Evolutionary conservation across 2,329 filamentous ascomycete species (phyloP).

Genomic region (Aureobasidium sp.): DNA sequence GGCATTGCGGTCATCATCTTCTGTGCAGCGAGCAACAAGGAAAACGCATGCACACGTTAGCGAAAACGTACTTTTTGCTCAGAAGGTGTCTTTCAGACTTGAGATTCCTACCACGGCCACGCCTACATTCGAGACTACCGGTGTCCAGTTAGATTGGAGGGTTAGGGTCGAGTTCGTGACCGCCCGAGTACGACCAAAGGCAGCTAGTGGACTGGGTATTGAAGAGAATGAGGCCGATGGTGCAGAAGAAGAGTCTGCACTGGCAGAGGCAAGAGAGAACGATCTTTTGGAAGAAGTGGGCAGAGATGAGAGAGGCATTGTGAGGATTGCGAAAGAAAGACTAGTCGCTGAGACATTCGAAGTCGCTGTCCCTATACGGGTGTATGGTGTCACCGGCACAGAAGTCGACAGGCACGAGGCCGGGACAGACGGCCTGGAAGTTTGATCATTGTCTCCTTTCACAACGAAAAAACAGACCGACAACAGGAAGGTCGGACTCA

Average conservation of each 20-base stretch:
- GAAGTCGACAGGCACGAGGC: constrained; percentile 12
- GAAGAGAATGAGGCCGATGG: constrained; percentile 51
- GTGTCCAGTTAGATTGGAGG: constrained; percentile 81
- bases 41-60: constrained; percentile 70
- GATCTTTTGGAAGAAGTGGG: constrained; percentile 26
- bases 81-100: constrained; percentile 69
- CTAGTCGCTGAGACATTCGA: constrained; percentile 28
- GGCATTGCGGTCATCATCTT: constrained; percentile 75
- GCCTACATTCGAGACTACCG: constrained; percentile 85
- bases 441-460: neutral
- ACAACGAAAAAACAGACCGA: neutral
- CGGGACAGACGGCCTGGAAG: constrained; percentile 12
- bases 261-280: constrained; percentile 44
- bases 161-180: constrained; percentile 90
- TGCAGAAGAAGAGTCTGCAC: constrained; percentile 46
- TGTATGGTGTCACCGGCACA: constrained; percentile 24
- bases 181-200: constrained; percentile 40
- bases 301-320: constrained; percentile 27
- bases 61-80: constrained; percentile 74
- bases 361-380: constrained; percentile 27
- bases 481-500: neutral
- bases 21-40: constrained; percentile 77
- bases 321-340: constrained; percentile 26
- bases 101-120: constrained; percentile 77
- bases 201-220: constrained; percentile 15